phyloP scores from a whole-genome alignment of 2,329 filamentous ascomycete genomes.

The Cytospora piceicola region DNA sequence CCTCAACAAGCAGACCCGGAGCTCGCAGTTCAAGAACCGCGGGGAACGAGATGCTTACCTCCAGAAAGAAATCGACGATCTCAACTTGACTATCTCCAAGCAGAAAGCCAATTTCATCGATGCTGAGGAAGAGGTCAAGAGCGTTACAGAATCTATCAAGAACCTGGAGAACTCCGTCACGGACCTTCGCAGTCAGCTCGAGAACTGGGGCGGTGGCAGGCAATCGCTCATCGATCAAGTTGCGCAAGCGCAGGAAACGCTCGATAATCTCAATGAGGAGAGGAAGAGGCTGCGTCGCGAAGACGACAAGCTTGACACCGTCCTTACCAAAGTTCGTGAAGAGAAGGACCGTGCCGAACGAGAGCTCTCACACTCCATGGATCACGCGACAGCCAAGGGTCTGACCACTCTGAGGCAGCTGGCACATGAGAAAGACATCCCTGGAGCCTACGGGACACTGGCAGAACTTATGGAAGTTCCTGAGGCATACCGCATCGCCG shows the following conservation, averaged over 20 bases:
- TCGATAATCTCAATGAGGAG: slow-evolving; percentile 82
- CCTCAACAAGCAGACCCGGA: slow-evolving; percentile 89
- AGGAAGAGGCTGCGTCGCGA: slow-evolving; percentile 86
- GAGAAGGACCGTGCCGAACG: slow-evolving; percentile 80
- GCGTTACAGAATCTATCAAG: slow-evolving; percentile 72
- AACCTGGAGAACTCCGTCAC: slow-evolving; percentile 74
- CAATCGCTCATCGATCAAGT: slow-evolving; percentile 74
- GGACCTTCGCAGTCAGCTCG: slow-evolving; percentile 70
- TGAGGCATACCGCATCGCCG: slow-evolving; percentile 83
- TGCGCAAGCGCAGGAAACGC: slow-evolving; percentile 74
- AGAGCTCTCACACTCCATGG: slow-evolving; percentile 82
- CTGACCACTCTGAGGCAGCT: slow-evolving; percentile 84
- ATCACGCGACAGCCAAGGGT: slow-evolving; percentile 83
- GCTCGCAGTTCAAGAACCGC: slow-evolving; percentile 85
- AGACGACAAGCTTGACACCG: slow-evolving; percentile 81
- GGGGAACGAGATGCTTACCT: slow-evolving; percentile 85
- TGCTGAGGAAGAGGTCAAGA: slow-evolving; percentile 78
- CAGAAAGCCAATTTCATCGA: slow-evolving; percentile 86
- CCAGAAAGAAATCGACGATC: slow-evolving; percentile 77
- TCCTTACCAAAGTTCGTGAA: slow-evolving; percentile 73
- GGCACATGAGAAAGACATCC: slow-evolving; percentile 76
- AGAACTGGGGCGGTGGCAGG: slow-evolving; percentile 77
- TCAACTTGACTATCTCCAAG: slow-evolving; percentile 73
- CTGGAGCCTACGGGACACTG: slow-evolving; percentile 88
- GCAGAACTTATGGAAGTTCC: slow-evolving; percentile 89